These are phyloP conservation scores for Corrigiola litoralis DNA, from an alignment of 179 eudicot genomes.

Conservation along the genomic window DNA sequence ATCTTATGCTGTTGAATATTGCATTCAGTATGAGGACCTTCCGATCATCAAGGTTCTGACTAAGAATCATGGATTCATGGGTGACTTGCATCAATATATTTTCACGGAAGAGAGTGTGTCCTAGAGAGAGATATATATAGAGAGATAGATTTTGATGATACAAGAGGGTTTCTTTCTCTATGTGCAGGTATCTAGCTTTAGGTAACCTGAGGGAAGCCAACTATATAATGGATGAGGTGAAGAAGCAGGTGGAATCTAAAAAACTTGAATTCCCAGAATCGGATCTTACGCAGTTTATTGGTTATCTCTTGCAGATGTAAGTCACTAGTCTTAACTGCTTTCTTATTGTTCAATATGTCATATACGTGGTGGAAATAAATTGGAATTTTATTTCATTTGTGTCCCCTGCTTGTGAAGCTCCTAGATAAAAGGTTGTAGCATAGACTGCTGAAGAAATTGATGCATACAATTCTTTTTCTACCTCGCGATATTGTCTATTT, in stretches of 20 bases:
- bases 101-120: no score
- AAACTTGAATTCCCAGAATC: slow-evolving; percentile 59
- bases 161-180: background rate
- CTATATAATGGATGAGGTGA: slow-evolving; percentile 71
- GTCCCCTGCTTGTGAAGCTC: background rate
- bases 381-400: background rate
- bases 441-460: background rate
- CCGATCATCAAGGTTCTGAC: no score
- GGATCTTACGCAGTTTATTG: slow-evolving; percentile 66
- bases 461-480: background rate
- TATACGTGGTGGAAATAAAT: no score
- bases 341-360: background rate
- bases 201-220: slow-evolving; percentile 93
- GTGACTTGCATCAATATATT: no score
- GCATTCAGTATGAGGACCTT: no score
- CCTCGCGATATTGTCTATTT: background rate
- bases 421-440: background rate
- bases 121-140: no score
- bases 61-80: no score
- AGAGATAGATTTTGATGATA: background rate
- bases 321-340: slow-evolving; percentile 20
- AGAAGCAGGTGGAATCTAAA: slow-evolving; percentile 49
- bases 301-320: slow-evolving; percentile 78
- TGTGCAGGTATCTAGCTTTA: slow-evolving; percentile 67
- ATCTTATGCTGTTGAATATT: no score